Evolutionary conservation across 2,329 filamentous ascomycete genomes (phyloP).

Genomic region (Knufia fluminis): DNA sequence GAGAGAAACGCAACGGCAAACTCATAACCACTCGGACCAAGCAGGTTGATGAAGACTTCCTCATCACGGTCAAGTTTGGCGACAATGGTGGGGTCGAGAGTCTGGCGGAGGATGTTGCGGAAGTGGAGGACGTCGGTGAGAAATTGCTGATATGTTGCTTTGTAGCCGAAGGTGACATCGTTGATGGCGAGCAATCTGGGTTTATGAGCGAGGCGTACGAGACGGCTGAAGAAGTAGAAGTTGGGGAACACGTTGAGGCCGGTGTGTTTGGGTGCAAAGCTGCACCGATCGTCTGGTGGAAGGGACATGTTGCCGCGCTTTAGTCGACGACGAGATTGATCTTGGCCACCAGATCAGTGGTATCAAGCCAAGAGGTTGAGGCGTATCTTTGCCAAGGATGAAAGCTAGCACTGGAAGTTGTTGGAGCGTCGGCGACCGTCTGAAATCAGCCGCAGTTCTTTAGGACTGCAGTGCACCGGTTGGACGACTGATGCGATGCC

Average conservation of each 20-base stretch:
- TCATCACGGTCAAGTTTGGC: constrained; percentile 30
- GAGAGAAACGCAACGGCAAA: constrained; percentile 41
- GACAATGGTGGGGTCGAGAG: constrained; percentile 25
- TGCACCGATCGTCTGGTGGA: constrained; percentile 9
- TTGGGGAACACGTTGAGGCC: constrained; percentile 26
- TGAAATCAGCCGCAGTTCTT: background rate
- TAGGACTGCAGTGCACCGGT: background rate
- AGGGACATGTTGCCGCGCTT: background rate
- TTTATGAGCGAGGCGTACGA: constrained; percentile 25
- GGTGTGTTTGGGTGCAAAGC: constrained; percentile 22
- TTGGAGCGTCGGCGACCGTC: background rate
- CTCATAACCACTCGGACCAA: constrained; percentile 40
- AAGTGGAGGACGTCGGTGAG: constrained; percentile 37
- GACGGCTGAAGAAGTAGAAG: constrained; percentile 24
- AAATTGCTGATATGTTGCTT: constrained; percentile 34
- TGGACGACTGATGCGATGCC: background rate
- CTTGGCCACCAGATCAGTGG: background rate
- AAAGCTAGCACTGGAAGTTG: background rate
- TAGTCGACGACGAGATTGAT: background rate
- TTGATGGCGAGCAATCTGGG: constrained; percentile 20
- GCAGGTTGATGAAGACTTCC: constrained; percentile 30
- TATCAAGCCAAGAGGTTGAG: too few relatives aligned
- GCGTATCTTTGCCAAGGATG: background rate
- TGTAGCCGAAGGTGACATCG: constrained; percentile 24
- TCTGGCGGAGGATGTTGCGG: constrained; percentile 29